Percentiles rank a stretch among this genome's conserved stretches.
Evolutionary conservation across 345 rosid genomes (phyloP).

Genomic region (Camelina hispida): DNA sequence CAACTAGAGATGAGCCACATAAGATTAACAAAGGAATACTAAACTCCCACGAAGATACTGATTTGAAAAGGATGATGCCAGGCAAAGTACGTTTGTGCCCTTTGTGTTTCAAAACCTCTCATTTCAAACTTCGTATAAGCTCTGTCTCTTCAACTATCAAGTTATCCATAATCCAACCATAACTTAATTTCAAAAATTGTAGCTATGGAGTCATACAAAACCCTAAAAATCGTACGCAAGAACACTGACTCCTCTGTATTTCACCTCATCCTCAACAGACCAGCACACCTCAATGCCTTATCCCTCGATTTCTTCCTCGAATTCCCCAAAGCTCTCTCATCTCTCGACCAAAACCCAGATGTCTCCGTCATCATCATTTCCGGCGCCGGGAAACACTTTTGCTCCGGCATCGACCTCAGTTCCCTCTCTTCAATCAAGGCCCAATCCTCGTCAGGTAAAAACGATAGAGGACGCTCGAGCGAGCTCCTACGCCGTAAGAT

Average conservation of each 20-base stretch:
- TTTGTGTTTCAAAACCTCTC: no score
- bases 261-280: slow-evolving; percentile 65
- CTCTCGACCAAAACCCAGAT: slow-evolving; percentile 68
- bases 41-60: no score
- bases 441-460: slow-evolving; percentile 21
- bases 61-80: no score
- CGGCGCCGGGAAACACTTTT: slow-evolving; percentile 78
- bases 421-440: slow-evolving; percentile 40
- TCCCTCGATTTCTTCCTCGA: slow-evolving; percentile 70
- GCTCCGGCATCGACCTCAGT: slow-evolving; percentile 76
- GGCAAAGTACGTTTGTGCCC: no score
- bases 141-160: not conserved
- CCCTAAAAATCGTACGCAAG: slow-evolving; percentile 52
- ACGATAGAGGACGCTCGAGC: slow-evolving; percentile 56
- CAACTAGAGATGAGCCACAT: no score
- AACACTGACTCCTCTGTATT: slow-evolving; percentile 54
- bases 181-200: not conserved
- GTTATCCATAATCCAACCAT: not conserved
- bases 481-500: slow-evolving; percentile 64
- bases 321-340: slow-evolving; percentile 61
- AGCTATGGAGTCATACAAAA: slow-evolving; percentile 51
- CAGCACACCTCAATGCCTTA: slow-evolving; percentile 64
- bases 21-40: no score
- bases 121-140: no score
- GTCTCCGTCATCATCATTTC: slow-evolving; percentile 59